Percentiles rank a stretch among this genome's conserved stretches.
Conservation (phyloP, 768 basidiomycete species). For the Lentinus tigrinus region DNA sequence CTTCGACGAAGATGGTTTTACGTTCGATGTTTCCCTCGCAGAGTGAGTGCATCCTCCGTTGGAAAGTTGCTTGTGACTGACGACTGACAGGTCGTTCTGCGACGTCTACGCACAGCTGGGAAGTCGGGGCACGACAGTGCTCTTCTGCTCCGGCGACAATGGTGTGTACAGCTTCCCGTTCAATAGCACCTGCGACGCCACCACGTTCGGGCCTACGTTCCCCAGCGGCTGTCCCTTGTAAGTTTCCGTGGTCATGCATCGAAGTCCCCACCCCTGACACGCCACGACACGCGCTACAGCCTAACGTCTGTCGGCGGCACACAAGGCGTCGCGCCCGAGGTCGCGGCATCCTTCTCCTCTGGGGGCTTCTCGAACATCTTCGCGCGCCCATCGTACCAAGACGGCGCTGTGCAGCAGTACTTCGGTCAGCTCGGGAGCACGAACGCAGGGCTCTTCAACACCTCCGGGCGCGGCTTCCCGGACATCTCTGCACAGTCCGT, state of each 20-base stretch:
- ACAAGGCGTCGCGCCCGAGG: conserved; percentile 25
- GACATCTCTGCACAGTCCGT: conserved; percentile 41
- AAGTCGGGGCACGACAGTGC: conserved; percentile 31
- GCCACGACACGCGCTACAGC: too few species aligned
- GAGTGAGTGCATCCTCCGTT: neutral
- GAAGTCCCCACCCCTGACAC: neutral
- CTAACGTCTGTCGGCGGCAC: conserved; percentile 37
- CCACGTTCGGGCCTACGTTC: conserved; percentile 33
- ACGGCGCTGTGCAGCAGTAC: conserved; percentile 27
- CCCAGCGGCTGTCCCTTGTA: conserved; percentile 34
- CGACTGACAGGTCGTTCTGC: conserved; percentile 34
- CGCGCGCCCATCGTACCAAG: conserved; percentile 34
- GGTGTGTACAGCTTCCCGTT: conserved; percentile 31
- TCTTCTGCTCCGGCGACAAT: conserved; percentile 37
- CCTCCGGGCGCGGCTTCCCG: conserved; percentile 43
- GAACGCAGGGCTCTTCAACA: conserved; percentile 18
- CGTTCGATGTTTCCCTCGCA: neutral
- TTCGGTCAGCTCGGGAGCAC: conserved; percentile 15
- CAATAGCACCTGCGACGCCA: conserved; percentile 17
- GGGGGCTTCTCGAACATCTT: conserved; percentile 37
- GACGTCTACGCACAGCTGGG: conserved; percentile 34
- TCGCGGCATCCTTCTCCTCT: conserved; percentile 28
- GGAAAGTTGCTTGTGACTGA: neutral
- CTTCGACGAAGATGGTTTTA: conserved; percentile 2
- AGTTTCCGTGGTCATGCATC: neutral